Evolutionary conservation across 257 asterid species (phyloP).

Genomic region (Hygrophila difformis): DNA sequence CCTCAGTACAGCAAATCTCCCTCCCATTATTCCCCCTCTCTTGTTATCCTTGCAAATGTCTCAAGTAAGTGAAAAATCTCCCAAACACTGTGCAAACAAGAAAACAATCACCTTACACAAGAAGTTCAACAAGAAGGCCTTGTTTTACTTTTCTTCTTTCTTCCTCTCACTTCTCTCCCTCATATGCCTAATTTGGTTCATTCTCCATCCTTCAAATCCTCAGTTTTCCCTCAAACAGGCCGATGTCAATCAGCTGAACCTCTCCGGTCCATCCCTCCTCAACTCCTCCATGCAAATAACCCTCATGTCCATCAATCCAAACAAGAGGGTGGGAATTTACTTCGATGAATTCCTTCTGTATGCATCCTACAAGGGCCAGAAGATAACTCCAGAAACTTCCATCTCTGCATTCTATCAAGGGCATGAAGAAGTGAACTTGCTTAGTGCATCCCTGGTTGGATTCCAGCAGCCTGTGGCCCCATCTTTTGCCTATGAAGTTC

Average conservation of each 20-base stretch:
- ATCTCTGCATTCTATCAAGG: slow-evolving; percentile 77
- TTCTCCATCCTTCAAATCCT: slow-evolving; percentile 78
- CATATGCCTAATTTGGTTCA: slow-evolving; percentile 60
- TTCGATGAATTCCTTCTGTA: slow-evolving; percentile 53
- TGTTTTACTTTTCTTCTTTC: slow-evolving; percentile 39
- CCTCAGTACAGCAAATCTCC: slow-evolving; percentile 15
- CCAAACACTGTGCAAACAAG: slow-evolving; percentile 81
- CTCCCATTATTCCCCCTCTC: neutral
- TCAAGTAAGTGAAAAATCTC: slow-evolving; percentile 48
- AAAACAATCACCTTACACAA: slow-evolving; percentile 20
- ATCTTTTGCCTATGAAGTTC: slow-evolving; percentile 54
- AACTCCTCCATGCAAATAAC: slow-evolving; percentile 75
- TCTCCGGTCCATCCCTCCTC: slow-evolving; percentile 49
- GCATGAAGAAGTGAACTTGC: slow-evolving; percentile 48
- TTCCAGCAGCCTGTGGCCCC: slow-evolving; percentile 59
- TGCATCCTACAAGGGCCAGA: slow-evolving; percentile 73
- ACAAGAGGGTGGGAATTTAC: slow-evolving; percentile 69
- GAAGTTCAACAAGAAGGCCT: slow-evolving; percentile 49
- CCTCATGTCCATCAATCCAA: slow-evolving; percentile 58
- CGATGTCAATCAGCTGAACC: slow-evolving; percentile 62
- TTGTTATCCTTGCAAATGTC: slow-evolving; percentile 47
- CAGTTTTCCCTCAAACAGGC: slow-evolving; percentile 55
- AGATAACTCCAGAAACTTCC: slow-evolving; percentile 43
- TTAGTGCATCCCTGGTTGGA: slow-evolving; percentile 60
- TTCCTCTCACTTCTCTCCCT: slow-evolving; percentile 54